Evolutionary conservation across 2,329 filamentous ascomycete genomes (phyloP), one percentile per base, ranked within the genome.

Genomic region (Xenosphaeropsis pyriputrescens): DNA sequence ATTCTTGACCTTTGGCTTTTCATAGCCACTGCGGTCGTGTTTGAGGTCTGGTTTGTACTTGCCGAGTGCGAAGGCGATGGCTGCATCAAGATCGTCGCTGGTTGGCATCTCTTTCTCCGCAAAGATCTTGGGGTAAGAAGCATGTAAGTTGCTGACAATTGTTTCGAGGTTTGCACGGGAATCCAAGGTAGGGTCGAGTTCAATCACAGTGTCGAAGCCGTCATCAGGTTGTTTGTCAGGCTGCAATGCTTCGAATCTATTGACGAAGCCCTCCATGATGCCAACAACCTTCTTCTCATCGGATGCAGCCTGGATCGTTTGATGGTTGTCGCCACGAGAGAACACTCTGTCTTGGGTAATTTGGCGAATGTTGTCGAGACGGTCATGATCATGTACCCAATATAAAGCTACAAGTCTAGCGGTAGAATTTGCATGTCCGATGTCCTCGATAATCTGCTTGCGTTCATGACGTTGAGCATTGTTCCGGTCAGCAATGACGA

Each of bases 241-340:
- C 45, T 88, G 72, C 41, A 86, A 68, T 15, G 79, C 72, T 60
- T 98, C 82, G 54, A 94, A 96, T 29, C 91, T 76, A 11, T 72
- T 59, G 46, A 98, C 68, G 59, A 98, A 98, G 3, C 85, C 85
- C 49, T 95, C 84, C 91, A 98, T 96, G 49, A 98, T 93, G 5
- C 75, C 73, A 34, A 91, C 66, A 39, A 91, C 84, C 56, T 94
- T 89, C 14, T 68, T 62, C 34, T 67, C 60, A 33, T 80, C 72
- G 39, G 83, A 80, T 34, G 74, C 80, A 9, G 89, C 88, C 51
- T 91, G 86, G 42, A 98, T 96, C 1, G 91, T 98, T 60, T 98
- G 91, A 57, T 98, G 91, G 52, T 96, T 96, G 57, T 98, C 86
- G 12, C 91, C 91, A 16, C 91, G 80, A 5, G 75, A 70, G 15